phyloP scores from a whole-genome alignment of 2,329 filamentous ascomycete genomes.

The Paecilomyces niveus region DNA sequence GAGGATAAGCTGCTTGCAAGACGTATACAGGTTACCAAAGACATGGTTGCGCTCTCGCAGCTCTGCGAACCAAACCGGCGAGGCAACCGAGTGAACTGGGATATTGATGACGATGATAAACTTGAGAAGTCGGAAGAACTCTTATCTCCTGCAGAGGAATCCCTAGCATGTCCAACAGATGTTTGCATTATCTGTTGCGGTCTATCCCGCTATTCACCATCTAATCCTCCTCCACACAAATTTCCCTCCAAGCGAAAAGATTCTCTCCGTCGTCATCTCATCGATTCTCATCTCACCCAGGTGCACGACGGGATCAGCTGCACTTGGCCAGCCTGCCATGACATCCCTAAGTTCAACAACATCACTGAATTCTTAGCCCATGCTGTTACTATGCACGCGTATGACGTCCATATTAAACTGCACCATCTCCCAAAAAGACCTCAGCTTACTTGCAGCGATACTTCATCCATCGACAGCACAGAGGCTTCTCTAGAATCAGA shows the following conservation, averaged over 20 bases:
- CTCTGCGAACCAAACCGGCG: constrained; percentile 17
- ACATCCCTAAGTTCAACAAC: no score
- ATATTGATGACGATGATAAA: constrained; percentile 7
- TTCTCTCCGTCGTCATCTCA: constrained; percentile 17
- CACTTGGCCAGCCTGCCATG: no score
- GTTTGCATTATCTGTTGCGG: constrained; percentile 20
- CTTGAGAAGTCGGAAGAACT: constrained; percentile 11
- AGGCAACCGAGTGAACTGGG: constrained; percentile 17
- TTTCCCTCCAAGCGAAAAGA: constrained; percentile 15
- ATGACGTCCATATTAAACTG: no score
- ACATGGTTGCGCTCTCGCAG: constrained; percentile 17
- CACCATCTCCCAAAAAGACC: no score
- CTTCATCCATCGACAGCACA: constrained; percentile 6
- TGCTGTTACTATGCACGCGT: no score
- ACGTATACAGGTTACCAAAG: constrained; percentile 20
- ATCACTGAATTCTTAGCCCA: no score
- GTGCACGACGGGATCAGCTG: constrained; percentile 2
- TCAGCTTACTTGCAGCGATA: constrained; percentile 5
- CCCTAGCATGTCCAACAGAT: constrained; percentile 13
- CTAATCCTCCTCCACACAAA: constrained; percentile 17
- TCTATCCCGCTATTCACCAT: constrained; percentile 14
- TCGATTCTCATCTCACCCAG: constrained; percentile 14
- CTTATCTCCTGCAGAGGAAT: constrained; percentile 7
- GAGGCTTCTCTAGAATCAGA: constrained; percentile 7
- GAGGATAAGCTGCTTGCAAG: constrained; percentile 18